phyloP scores from a whole-genome alignment of 1,139 yeast genomes.

The Blastobotrys serpentis region DNA sequence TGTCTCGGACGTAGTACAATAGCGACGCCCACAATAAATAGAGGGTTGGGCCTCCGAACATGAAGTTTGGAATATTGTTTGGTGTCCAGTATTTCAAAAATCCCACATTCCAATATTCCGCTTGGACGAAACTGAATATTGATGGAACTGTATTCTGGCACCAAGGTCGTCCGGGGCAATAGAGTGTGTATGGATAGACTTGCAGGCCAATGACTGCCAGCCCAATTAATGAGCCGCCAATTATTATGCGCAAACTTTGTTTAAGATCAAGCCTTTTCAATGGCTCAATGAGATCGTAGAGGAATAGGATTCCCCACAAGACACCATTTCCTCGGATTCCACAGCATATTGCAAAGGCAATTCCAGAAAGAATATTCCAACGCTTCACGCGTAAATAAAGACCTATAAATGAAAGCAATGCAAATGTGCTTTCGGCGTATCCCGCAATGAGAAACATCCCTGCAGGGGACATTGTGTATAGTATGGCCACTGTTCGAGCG shows the following conservation, averaged over 20 bases:
- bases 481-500: slow-evolving; percentile 43
- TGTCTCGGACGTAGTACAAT: slow-evolving; percentile 19
- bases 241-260: slow-evolving; percentile 29
- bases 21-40: slow-evolving; percentile 40
- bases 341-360: slow-evolving; percentile 55
- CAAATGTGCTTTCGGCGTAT: slow-evolving; percentile 76
- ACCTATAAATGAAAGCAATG: slow-evolving; percentile 62
- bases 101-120: slow-evolving; percentile 82
- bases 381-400: slow-evolving; percentile 46
- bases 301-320: slow-evolving; percentile 64
- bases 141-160: slow-evolving; percentile 59
- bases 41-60: slow-evolving; percentile 72
- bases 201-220: slow-evolving; percentile 49
- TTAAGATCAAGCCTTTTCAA: slow-evolving; percentile 7
- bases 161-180: slow-evolving; percentile 81
- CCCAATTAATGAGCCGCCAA: slow-evolving; percentile 58
- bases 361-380: slow-evolving; percentile 55
- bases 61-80: slow-evolving; percentile 78
- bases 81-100: slow-evolving; percentile 77
- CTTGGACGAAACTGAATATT: slow-evolving; percentile 72
- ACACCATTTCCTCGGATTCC: slow-evolving; percentile 75
- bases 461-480: slow-evolving; percentile 68
- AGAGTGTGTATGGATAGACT: slow-evolving; percentile 52
- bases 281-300: slow-evolving; percentile 48
- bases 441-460: slow-evolving; percentile 75